Evolutionary conservation across 192 early-diverging fungal genomes (phyloP).

Genomic region (Geosiphon pyriformis): DNA sequence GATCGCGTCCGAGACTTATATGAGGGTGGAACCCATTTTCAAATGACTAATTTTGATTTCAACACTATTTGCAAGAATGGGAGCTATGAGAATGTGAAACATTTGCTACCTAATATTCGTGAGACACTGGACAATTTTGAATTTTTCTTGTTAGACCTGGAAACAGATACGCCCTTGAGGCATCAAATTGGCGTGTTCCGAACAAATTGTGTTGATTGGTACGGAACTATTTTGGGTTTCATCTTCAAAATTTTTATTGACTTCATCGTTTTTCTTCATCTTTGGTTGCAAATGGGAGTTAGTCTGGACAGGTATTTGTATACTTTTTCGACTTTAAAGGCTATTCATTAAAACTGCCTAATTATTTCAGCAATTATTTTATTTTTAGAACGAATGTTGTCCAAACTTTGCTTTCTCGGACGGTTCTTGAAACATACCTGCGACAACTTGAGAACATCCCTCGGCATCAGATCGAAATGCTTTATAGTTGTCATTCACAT

Average conservation of each 20-base stretch:
- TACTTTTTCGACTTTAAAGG: not conserved
- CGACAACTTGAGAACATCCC: constrained; percentile 25
- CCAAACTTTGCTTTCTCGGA: constrained; percentile 68
- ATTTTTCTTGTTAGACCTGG: constrained; percentile 65
- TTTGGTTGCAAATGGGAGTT: not conserved
- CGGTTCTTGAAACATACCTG: constrained; percentile 42
- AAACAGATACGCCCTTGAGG: constrained; percentile 48
- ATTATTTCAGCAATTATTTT: not conserved
- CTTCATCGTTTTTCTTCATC: not conserved
- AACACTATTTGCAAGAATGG: constrained; percentile 73
- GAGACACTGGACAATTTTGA: constrained; percentile 52
- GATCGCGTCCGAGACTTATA: constrained; percentile 42
- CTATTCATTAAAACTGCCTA: not conserved
- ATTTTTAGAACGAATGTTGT: constrained; percentile 87
- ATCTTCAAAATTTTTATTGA: constrained; percentile 1
- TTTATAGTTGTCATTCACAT: constrained; percentile 47
- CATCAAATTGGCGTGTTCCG: constrained; percentile 81
- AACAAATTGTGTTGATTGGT: constrained; percentile 90
- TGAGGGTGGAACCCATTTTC: constrained; percentile 27
- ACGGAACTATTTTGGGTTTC: constrained; percentile 2
- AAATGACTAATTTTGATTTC: constrained; percentile 79
- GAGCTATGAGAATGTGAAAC: constrained; percentile 66
- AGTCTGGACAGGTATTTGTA: constrained; percentile 20
- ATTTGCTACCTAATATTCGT: constrained; percentile 51
- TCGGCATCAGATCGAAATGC: constrained; percentile 23